Conservation (phyloP, 2,329 filamentous ascomycete genomes). For the Fusarium camptoceras region DNA sequence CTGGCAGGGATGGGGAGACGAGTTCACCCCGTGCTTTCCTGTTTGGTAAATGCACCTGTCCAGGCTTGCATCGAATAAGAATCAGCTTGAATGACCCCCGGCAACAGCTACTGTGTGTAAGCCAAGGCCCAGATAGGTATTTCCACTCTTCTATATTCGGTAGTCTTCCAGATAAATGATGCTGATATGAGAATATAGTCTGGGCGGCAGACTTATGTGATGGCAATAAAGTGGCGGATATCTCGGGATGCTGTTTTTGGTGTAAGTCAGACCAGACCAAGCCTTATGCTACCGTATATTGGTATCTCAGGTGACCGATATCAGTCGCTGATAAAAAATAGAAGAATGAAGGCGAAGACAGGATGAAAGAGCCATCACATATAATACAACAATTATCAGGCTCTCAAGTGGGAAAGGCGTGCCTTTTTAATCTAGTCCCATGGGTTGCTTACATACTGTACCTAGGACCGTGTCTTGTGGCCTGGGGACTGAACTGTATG, state of each 20-base stretch:
- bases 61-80: conserved; percentile 39
- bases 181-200: conserved; percentile 34
- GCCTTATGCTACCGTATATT: conserved; percentile 4
- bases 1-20: not conserved
- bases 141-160: conserved; percentile 26
- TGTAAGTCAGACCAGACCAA: conserved; percentile 35
- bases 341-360: conserved; percentile 7
- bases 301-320: conserved; percentile 35
- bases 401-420: conserved; percentile 19
- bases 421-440: conserved; percentile 28
- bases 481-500: not conserved
- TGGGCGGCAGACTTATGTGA: not conserved
- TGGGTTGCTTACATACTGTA: conserved; percentile 31
- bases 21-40: conserved; percentile 28
- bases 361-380: conserved; percentile 31
- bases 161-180: conserved; percentile 17
- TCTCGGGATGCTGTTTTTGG: conserved; percentile 27
- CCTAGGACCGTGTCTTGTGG: conserved; percentile 12
- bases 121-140: not conserved
- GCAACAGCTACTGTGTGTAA: conserved; percentile 12
- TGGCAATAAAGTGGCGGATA: conserved; percentile 11
- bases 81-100: conserved; percentile 32
- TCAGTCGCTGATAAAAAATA: conserved; percentile 28
- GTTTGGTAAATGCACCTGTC: conserved; percentile 17
- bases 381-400: not conserved